Evolutionary conservation across 2,329 filamentous ascomycete genomes (phyloP), one percentile per base, ranked within the genome.

Genomic region (Colletotrichum horii): DNA sequence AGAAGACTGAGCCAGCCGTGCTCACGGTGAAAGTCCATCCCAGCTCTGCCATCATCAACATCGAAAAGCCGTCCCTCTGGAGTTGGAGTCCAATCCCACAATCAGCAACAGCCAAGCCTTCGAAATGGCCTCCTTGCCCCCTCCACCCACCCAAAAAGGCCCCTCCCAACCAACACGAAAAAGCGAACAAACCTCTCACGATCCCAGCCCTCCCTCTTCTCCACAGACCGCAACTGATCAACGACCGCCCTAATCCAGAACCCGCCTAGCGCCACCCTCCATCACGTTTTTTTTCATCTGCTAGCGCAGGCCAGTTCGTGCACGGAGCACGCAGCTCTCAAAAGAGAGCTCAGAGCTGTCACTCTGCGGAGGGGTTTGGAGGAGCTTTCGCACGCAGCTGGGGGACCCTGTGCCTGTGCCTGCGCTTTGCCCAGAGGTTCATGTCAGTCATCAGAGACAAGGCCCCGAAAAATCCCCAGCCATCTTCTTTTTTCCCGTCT

Each of bases 221-320:
- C 58, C 58, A 61, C 58, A 32, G 74, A 73, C 70, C 64, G 70
- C 73, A 72, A 74, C 72, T 74, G 72, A 74, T 74, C 68, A 66
- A 52, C 72, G 22, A 22, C 19, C 24, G 28, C 56, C 26, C 52
- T 26, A 67, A 30, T 3, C 69, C 62, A 30, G 34, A 71, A 75
- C 19, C 55, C 72, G 55, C 30, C 62, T 72, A 75, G 62, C 72
- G 69, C 43, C 43, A 48, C 43, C 43, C n/a, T 48, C 43, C 58
- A 11, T 26, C n/a, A 61, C 36, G 22, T 48, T 22, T 30, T 26
- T 34, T 34, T 5, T 11, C 16, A 55, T 26, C 22, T 32, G 48
- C 26, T 36, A 34, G 32, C 15, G 61, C 34, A 64, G 36, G 30
- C n/a, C 30, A 61, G 58, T 32, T n/a, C 30, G 28, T 32, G n/a